Evolutionary conservation across 2,329 filamentous ascomycete species (phyloP), one percentile per base, ranked within the genome.

Genomic region (Dactylellina haptotyla): DNA sequence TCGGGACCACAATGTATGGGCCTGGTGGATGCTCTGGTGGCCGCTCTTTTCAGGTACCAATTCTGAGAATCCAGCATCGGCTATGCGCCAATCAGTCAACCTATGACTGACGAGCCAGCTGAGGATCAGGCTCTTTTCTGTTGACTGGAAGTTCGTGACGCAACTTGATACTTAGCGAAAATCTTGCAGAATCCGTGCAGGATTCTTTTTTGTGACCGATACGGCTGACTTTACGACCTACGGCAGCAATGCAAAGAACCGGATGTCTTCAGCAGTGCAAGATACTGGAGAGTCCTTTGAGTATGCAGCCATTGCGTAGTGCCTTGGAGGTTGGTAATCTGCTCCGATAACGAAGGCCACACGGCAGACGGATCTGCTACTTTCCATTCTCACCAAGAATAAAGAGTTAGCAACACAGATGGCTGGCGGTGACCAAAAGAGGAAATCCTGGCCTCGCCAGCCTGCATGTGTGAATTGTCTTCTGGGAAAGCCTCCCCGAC

Each of bases 381-480:
- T 70, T 56, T 23, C 51, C 58, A 58, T 26, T 26, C 26, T 25
- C 37, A 50, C 51, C 34, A 53, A 51, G 39, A 48, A 12, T 30
- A 26, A 48, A 25, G 23, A 20, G 10, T 34, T 10, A 16, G 20
- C 18, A 28, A n/a, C 12, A 28, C 34, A 39, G 53, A 65, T 51
- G 14, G 16, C 45, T 45, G 59, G 67, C 67, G 67, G 67, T 72
- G 67, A 72, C 67, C 67, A 72, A 39, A 72, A 64, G 45, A 37
- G 67, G 67, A 51, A 72, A 59, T 54, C 23, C 43, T 3, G 41
- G 39, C 20, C 25, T 54, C 4, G 45, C 67, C 34, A 54, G 23
- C 34, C 41, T 67, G 67, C 67, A 72, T 23, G 48, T 39, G 43
- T 71, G 51, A 61, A 51, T 20, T 64, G 59, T 45, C 46, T 54